Conservation (phyloP, 768 basidiomycete genomes). For the Lentinula guzmanii region DNA sequence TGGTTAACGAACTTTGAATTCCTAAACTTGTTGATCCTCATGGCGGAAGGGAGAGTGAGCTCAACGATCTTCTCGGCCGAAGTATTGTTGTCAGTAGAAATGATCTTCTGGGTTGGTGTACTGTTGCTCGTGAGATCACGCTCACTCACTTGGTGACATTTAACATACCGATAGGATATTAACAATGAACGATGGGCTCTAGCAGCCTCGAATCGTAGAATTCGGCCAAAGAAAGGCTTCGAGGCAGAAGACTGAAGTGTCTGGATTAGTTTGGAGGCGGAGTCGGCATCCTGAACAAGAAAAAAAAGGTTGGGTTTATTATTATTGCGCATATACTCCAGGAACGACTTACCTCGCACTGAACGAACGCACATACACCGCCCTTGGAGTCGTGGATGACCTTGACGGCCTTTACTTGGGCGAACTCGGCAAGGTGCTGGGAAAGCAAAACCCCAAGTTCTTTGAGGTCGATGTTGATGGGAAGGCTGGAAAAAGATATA, state of each 20-base stretch:
- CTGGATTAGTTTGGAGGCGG: constrained; percentile 54
- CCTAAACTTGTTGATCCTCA: constrained; percentile 52
- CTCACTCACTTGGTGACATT: background rate
- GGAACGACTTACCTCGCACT: constrained; percentile 51
- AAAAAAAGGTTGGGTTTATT: background rate
- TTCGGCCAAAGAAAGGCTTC: constrained; percentile 65
- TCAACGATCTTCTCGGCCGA: constrained; percentile 24
- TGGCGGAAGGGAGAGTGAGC: constrained; percentile 49
- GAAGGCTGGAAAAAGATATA: constrained; percentile 42
- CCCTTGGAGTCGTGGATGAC: constrained; percentile 73
- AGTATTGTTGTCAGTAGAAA: constrained; percentile 12
- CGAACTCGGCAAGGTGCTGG: constrained; percentile 61
- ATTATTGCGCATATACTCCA: background rate
- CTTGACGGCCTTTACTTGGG: constrained; percentile 60
- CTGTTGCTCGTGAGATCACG: constrained; percentile 15
- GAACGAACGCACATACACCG: constrained; percentile 79
- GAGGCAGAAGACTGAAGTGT: constrained; percentile 50
- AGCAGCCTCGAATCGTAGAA: constrained; percentile 72
- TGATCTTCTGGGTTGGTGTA: constrained; percentile 29
- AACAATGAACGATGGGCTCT: constrained; percentile 70
- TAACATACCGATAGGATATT: constrained; percentile 63
- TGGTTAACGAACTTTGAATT: constrained; percentile 41
- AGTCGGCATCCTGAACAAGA: constrained; percentile 42
- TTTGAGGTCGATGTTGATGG: constrained; percentile 56
- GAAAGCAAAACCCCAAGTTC: constrained; percentile 58